These are phyloP conservation scores for Phytophthora agathidicida DNA, from an alignment of 352 stramenopile species.

Conservation along the genomic window DNA sequence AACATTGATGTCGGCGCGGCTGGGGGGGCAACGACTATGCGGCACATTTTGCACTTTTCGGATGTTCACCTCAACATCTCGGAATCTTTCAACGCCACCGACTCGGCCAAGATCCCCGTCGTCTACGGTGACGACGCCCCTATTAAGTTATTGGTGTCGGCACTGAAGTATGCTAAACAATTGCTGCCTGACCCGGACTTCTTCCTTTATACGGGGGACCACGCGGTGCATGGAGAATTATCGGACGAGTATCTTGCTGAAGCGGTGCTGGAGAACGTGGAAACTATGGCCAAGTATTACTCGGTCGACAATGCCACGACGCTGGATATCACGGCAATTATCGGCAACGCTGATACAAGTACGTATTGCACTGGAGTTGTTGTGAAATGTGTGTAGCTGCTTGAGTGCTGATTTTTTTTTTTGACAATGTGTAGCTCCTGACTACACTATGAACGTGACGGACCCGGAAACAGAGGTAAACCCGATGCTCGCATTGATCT, in stretches of 20 bases:
- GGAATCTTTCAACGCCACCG: constrained; percentile 35
- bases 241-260: constrained; percentile 57
- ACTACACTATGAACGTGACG: constrained; percentile 83
- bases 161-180: constrained; percentile 62
- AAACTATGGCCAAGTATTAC: constrained; percentile 67
- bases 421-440: constrained; percentile 40
- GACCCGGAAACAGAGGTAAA: constrained; percentile 57
- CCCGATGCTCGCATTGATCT: constrained; percentile 62
- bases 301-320: constrained; percentile 30
- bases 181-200: constrained; percentile 66
- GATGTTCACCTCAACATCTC: constrained; percentile 84
- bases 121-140: constrained; percentile 57
- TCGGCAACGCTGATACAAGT: constrained; percentile 76
- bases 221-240: constrained; percentile 62
- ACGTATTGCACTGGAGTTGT: constrained; percentile 3
- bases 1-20: not conserved
- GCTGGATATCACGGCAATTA: constrained; percentile 66
- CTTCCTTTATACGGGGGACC: constrained; percentile 80
- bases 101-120: constrained; percentile 46
- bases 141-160: constrained; percentile 59
- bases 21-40: constrained; percentile 1
- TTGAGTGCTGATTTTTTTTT: not conserved
- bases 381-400: not conserved
- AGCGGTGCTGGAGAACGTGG: constrained; percentile 62
- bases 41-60: constrained; percentile 80